A percentile compares a stretch with the other conserved stretches of the same genome.
Conservation (phyloP, 306 rosid genomes). For the Malus sylvestris region DNA sequence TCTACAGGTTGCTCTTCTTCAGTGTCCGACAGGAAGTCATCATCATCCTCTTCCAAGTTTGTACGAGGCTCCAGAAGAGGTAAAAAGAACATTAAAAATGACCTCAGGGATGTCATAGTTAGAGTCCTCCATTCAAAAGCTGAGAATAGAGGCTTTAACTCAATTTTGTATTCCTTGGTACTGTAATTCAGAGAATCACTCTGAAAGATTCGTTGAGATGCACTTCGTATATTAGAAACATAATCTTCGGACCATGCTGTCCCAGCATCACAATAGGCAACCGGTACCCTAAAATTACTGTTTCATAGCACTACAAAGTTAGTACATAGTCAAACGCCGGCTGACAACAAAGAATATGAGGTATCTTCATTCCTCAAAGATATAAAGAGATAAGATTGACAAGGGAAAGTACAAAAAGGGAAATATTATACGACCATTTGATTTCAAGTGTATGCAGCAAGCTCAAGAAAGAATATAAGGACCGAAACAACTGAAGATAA, state of each 20-base stretch:
- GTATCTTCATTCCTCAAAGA: background rate
- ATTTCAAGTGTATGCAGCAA: background rate
- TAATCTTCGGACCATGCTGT: slow-evolving; percentile 42
- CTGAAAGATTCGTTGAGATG: slow-evolving; percentile 41
- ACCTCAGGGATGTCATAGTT: slow-evolving; percentile 54
- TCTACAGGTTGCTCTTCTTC: slow-evolving; percentile 34
- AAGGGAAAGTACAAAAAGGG: background rate
- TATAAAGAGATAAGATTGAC: background rate
- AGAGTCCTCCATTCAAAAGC: slow-evolving; percentile 57
- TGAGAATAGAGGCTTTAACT: slow-evolving; percentile 67
- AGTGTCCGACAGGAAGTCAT: slow-evolving; percentile 39
- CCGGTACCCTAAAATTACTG: slow-evolving; percentile 49
- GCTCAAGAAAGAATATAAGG: background rate
- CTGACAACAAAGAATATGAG: background rate
- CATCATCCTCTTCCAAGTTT: slow-evolving; percentile 62
- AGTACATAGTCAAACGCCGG: slow-evolving; percentile 13
- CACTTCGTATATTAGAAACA: slow-evolving; percentile 29
- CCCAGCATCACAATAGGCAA: slow-evolving; percentile 76
- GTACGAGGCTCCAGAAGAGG: slow-evolving; percentile 79
- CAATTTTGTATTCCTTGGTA: slow-evolving; percentile 51
- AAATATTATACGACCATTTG: background rate
- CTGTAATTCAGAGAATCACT: slow-evolving; percentile 40
- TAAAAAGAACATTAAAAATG: slow-evolving; percentile 61
- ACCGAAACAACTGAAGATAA: background rate
- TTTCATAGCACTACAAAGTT: slow-evolving; percentile 20